phyloP scores from a whole-genome alignment of 1,284 basidiomycete genomes.

The Inonotus obliquus region DNA sequence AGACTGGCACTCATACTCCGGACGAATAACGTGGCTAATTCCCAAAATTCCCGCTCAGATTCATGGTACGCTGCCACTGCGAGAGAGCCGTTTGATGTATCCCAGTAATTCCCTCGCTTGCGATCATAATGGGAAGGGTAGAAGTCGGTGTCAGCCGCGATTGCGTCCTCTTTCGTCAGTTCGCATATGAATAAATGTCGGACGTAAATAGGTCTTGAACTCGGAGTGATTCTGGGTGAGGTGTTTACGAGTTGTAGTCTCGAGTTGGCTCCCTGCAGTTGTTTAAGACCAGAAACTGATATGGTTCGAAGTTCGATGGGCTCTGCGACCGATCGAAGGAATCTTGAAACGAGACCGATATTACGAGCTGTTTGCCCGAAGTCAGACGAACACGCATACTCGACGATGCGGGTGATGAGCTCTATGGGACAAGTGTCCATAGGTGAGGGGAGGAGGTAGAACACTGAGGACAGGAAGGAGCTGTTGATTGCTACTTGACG shows the following conservation, averaged over 20 bases:
- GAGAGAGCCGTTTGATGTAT: too few species aligned
- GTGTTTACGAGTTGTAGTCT: not conserved
- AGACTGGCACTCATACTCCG: too few species aligned
- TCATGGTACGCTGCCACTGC: too few species aligned
- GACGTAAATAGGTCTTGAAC: too few species aligned
- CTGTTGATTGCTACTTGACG: too few species aligned
- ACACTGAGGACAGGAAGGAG: too few species aligned
- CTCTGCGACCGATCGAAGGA: not conserved
- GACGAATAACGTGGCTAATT: not conserved
- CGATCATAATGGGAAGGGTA: too few species aligned
- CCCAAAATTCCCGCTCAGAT: too few species aligned
- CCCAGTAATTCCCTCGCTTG: too few species aligned
- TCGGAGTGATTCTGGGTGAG: not conserved
- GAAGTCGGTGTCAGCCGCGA: not conserved
- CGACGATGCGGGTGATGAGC: not conserved
- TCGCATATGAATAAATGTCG: not conserved
- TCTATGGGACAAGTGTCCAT: not conserved
- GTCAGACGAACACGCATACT: too few species aligned
- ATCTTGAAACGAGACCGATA: not conserved
- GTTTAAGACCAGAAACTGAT: not conserved
- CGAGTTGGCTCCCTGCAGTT: not conserved
- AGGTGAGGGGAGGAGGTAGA: too few species aligned
- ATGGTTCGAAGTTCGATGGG: not conserved
- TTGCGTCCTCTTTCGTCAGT: not conserved
- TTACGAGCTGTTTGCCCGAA: not conserved